Base-by-base conservation (phyloP, 805 yeast species). In the Candida takata region DNA sequence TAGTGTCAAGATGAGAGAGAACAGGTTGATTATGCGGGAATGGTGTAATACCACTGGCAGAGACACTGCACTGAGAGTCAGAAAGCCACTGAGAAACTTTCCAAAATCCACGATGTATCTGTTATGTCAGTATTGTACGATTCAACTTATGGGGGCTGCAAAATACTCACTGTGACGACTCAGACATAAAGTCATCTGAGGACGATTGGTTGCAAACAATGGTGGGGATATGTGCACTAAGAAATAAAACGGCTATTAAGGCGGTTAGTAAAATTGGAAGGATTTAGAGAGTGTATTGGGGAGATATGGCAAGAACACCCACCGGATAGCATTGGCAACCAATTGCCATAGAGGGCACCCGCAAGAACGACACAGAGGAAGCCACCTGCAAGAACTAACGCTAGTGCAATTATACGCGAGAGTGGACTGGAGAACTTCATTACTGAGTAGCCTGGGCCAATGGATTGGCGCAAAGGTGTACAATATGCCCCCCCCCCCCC, bases 311-410 rank as follows among this genome's bases (percentile, higher is more conserved):
- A n/a, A n/a, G 20, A 14, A 5, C 11, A 62, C 71, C 26, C 42
- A 65, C 70, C 64, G 32, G 78, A 75, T 24, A 77, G 61, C 37
- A 84, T 64, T 8, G 95, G 92, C 46, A 73, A 67, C 95, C 94
- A 84, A 55, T 80, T 83, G 32, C 81, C 79, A 54, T 70, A 80
- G 7, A 85, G 64, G 4, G 83, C 81, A 23, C 86, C 83, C 8
- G 92, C 84, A 12, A 85, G 66, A 9, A 84, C 77, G 24, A 83
- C 77, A 37, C 83, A 64, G 34, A 84, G 69, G 46, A 84, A 84
- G 8, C 95, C 95, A 49, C 79, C 64, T 3, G 95, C 84, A 23
- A 84, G 67, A 25, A 84, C 77, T 27, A 79, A 64, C n/a, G 90
- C 75, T 14, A 84, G 73, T 1, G 78, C 77, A 19, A 84, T 81